Evolutionary conservation across 371 early-diverging fungal species (phyloP), one percentile per base, ranked within the genome.

Genomic region (Mortierella sp.): DNA sequence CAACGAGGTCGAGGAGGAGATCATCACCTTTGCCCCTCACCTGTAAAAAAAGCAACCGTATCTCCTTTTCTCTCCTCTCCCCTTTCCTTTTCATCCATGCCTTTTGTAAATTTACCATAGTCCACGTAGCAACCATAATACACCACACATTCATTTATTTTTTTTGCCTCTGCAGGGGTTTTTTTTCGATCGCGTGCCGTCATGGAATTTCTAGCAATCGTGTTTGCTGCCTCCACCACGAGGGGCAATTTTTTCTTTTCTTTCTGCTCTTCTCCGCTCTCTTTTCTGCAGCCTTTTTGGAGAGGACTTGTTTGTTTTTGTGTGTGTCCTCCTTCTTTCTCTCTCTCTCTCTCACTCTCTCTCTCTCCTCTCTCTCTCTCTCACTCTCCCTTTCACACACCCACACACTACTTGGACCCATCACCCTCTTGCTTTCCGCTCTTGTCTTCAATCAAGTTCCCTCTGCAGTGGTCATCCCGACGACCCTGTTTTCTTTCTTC

Each of bases 21-120:
- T 86, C 47, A 78, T 38, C 47, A 72, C 74, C 52, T 78, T 86
- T 75, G 80, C 82, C 5, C 55, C 86, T 70, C 87, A 86, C 72
- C 74, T 86, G 82, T 82, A 80, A 78, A 78, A 42, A 13, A 24
- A 52, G 1, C 10, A 26, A 1, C 42, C 26, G 3, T 26, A 57
- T 31, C 21, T 57, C 28, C 26, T 57, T 47, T 77, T 52, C 10
- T 52, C 11, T 8, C 70, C 13, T 55, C n/a, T 0, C 21, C 16
- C 26, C 58, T 21, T 31, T 3, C 45, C 14, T 19, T 21, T 57
- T 57, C 28, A 50, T 54, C 16, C 55, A 74, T 57, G 24, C 70
- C 65, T 55, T 55, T 71, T 68, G 54, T 48, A 74, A 34, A 42
- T 26, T 57, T 73, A 47, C 34, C 45, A 73, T 73, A 26, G 58